Evolutionary conservation across 495 filamentous ascomycete species (phyloP).

Genomic region (Tuber magnatum): DNA sequence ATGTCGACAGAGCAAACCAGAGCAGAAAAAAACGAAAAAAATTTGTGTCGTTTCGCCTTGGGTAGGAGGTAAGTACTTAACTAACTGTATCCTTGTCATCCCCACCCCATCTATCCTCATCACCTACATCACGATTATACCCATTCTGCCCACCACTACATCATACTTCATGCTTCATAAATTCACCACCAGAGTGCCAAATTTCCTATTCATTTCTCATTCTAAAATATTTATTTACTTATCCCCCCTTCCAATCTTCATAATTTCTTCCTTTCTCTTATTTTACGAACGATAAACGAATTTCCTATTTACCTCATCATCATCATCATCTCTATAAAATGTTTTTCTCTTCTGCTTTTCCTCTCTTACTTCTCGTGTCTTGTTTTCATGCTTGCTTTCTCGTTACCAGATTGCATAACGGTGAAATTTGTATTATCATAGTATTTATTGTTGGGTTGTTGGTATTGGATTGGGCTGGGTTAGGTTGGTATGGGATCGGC

Average conservation of each 20-base stretch:
- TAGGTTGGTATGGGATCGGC: slow-evolving; percentile 18
- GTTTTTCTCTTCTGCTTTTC: slow-evolving; percentile 11
- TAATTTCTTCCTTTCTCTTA: not conserved
- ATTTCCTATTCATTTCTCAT: not conserved
- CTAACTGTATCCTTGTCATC: not conserved
- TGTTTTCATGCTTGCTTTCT: slow-evolving; percentile 28
- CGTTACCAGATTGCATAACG: slow-evolving; percentile 21
- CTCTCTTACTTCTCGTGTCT: slow-evolving; percentile 15
- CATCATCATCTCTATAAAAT: not conserved
- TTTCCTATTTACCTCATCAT: not conserved
- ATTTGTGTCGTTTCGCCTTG: not conserved
- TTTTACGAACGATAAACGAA: slow-evolving; percentile 1
- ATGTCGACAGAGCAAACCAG: not conserved
- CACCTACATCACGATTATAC: not conserved
- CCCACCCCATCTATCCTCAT: not conserved
- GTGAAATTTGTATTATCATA: slow-evolving; percentile 1
- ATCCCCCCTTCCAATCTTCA: not conserved
- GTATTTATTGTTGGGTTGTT: slow-evolving; percentile 16
- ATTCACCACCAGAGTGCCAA: not conserved
- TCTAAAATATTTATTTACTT: not conserved
- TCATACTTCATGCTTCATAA: not conserved
- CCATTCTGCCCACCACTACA: not conserved
- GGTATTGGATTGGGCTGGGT: slow-evolving; percentile 17
- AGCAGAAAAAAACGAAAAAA: not conserved
- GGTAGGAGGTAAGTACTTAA: not conserved